A percentile compares a stretch with the other conserved stretches of the same genome.
Conservation (phyloP, 345 rosid genomes). For the Corchorus olitorius region DNA sequence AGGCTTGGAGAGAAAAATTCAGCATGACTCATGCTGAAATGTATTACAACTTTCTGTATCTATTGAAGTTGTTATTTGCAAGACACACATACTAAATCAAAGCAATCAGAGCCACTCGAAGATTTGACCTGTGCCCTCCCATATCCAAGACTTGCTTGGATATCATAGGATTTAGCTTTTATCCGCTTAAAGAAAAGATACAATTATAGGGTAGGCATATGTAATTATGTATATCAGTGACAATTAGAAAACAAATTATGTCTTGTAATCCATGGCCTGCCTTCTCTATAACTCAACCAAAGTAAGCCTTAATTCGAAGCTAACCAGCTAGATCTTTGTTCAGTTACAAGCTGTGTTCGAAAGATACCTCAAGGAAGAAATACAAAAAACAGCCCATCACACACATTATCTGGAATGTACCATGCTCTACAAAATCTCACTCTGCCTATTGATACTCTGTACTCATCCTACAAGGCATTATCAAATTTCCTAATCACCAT, state of each 20-base stretch:
- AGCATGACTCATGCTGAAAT: background rate
- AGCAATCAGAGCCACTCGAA: background rate
- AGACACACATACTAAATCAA: background rate
- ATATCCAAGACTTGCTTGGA: background rate
- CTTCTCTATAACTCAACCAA: background rate
- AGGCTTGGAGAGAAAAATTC: background rate
- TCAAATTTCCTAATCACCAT: background rate
- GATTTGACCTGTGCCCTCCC: background rate
- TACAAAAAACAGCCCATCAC: no score
- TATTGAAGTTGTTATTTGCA: background rate
- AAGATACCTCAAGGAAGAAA: no score
- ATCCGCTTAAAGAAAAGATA: background rate
- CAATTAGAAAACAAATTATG: background rate
- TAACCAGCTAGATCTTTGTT: background rate
- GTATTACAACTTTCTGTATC: background rate
- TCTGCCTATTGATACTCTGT: background rate
- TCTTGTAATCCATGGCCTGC: background rate
- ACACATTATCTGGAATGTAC: no score
- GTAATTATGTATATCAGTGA: background rate
- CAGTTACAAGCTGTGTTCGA: background rate
- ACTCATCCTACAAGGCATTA: background rate
- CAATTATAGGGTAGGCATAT: background rate
- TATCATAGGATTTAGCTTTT: background rate
- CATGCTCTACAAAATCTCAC: no score
- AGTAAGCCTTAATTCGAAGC: background rate